Evolutionary conservation across 2,329 filamentous ascomycete genomes (phyloP).

Genomic region (Aspergillus spinulosporus): DNA sequence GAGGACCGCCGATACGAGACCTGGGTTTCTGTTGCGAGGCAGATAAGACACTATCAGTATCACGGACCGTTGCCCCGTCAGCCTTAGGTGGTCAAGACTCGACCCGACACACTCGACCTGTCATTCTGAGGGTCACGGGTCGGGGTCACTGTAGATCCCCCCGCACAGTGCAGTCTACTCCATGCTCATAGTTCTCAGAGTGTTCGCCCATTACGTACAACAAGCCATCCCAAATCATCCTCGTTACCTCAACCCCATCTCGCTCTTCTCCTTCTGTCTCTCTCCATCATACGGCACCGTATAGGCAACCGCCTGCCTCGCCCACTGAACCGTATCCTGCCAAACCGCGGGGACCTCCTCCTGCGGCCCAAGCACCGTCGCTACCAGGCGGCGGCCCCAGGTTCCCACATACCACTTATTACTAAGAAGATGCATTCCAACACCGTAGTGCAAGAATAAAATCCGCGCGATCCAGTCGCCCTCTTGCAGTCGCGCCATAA

Average conservation of each 20-base stretch:
- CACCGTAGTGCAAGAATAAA: slow-evolving; percentile 33
- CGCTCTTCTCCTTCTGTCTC: slow-evolving; percentile 3
- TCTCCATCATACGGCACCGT: slow-evolving; percentile 15
- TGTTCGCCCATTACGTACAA: not conserved
- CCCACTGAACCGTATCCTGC: slow-evolving; percentile 32
- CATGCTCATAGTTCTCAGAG: too few relatives aligned
- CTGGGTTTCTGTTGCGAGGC: not conserved
- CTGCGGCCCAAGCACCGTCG: slow-evolving; percentile 29
- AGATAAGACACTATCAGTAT: too few relatives aligned
- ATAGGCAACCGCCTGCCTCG: slow-evolving; percentile 23
- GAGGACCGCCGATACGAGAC: not conserved
- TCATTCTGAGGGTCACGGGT: not conserved
- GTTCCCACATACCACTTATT: slow-evolving; percentile 38
- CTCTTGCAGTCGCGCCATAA: slow-evolving; percentile 26
- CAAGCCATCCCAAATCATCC: not conserved
- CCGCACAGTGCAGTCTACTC: too few relatives aligned
- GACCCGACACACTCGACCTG: not conserved
- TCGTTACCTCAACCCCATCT: not conserved
- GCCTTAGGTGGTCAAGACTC: not conserved
- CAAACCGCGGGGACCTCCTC: slow-evolving; percentile 30
- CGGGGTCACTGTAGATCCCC: not conserved
- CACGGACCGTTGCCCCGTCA: too few relatives aligned
- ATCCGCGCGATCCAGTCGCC: slow-evolving; percentile 36
- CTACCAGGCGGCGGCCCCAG: slow-evolving; percentile 33
- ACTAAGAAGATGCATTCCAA: slow-evolving; percentile 34